phyloP scores from a whole-genome alignment of 2,329 filamentous ascomycete genomes.

The Tetracladium maxilliforme region DNA sequence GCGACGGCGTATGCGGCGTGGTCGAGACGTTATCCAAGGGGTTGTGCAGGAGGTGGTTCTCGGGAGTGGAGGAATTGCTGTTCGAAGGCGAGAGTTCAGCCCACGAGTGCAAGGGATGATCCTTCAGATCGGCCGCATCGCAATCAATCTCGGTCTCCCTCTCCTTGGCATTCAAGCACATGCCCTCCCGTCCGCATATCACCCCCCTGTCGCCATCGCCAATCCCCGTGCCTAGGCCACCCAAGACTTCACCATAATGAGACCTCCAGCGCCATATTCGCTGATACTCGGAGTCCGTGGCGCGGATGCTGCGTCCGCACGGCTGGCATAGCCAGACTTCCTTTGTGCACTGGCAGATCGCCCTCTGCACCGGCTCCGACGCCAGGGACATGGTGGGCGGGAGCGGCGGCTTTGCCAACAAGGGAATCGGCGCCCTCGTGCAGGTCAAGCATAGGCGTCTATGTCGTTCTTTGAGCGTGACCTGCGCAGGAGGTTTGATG shows the following conservation, averaged over 20 bases:
- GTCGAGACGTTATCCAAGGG: too few relatives aligned
- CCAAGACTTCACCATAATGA: conserved; percentile 64
- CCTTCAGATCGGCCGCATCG: conserved; percentile 63
- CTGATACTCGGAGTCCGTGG: conserved; percentile 42
- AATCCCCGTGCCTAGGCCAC: conserved; percentile 71
- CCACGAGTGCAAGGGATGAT: too few relatives aligned
- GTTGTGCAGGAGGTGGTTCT: too few relatives aligned
- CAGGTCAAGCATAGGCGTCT: conserved; percentile 70
- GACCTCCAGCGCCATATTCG: conserved; percentile 80
- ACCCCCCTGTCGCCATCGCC: conserved; percentile 82
- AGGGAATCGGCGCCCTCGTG: conserved; percentile 51
- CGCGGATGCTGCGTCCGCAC: conserved; percentile 60
- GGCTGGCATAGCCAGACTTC: conserved; percentile 76
- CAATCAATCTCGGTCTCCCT: conserved; percentile 78
- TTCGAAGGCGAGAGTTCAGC: too few relatives aligned
- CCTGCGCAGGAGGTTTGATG: conserved; percentile 61
- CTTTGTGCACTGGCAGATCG: conserved; percentile 36
- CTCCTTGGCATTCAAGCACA: conserved; percentile 62
- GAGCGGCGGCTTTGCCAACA: conserved; percentile 29
- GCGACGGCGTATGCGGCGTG: too few relatives aligned
- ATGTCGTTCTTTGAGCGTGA: conserved; percentile 57
- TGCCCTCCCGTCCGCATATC: conserved; percentile 64
- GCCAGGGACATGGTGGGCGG: conserved; percentile 26
- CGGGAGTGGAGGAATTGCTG: too few relatives aligned
- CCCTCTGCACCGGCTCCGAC: conserved; percentile 43